Evolutionary conservation across 768 basidiomycete species (phyloP).

Genomic region (Hericium erinaceus): DNA sequence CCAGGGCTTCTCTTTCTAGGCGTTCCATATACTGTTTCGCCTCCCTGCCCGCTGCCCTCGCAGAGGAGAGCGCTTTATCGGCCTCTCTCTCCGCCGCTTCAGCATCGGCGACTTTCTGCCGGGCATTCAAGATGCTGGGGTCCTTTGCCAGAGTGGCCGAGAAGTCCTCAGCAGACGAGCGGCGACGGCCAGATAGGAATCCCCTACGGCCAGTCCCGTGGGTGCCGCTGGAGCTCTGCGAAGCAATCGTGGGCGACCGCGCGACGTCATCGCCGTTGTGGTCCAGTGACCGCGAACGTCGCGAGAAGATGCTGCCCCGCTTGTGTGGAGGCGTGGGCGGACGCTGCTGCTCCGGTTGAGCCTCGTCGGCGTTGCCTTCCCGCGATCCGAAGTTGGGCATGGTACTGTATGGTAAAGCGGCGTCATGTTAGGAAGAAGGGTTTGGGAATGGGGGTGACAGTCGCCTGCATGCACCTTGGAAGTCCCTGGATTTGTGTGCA

Average conservation of each 20-base stretch:
- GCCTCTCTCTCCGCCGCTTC: constrained; percentile 3
- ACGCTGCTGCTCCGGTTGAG: constrained; percentile 11
- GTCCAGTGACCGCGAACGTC: constrained; percentile 11
- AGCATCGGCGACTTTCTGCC: constrained; percentile 26
- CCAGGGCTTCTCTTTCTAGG: constrained; percentile 2
- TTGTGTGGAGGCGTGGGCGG: constrained; percentile 12
- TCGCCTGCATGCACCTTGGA: neutral
- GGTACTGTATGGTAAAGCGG: neutral
- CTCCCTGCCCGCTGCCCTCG: constrained; percentile 4
- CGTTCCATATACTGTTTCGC: constrained; percentile 1
- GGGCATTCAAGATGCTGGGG: constrained; percentile 37
- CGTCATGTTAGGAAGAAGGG: neutral
- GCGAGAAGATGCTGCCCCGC: constrained; percentile 19
- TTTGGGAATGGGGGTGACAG: neutral
- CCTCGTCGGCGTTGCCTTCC: constrained; percentile 5
- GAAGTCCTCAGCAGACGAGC: constrained; percentile 15
- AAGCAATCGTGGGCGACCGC: constrained; percentile 1
- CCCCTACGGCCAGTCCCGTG: constrained; percentile 4
- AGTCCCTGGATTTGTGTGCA: neutral
- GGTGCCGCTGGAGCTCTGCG: constrained; percentile 7
- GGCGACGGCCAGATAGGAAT: constrained; percentile 19
- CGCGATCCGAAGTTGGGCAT: constrained; percentile 22
- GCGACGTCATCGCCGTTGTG: neutral
- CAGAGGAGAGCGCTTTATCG: neutral
- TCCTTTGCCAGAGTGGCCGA: constrained; percentile 25